These are phyloP conservation scores for Tricholoma flavovirens DNA, from an alignment of 768 basidiomycete species.

Conservation along the genomic window DNA sequence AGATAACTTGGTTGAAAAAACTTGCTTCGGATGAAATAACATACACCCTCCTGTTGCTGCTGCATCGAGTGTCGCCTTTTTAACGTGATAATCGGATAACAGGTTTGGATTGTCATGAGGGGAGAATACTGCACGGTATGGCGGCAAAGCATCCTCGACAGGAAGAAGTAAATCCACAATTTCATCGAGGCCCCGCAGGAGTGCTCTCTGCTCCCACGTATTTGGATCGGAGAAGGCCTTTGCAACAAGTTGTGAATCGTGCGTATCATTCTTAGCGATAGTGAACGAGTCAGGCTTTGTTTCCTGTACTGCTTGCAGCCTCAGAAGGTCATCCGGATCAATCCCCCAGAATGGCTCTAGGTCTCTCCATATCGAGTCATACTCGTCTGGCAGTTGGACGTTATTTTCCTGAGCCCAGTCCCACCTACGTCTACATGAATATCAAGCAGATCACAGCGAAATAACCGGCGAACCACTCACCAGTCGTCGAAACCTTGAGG, in stretches of 20 bases:
- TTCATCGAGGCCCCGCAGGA: slow-evolving; percentile 19
- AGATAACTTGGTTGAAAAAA: neutral
- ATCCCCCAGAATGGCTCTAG: slow-evolving; percentile 82
- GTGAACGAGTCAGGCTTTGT: slow-evolving; percentile 36
- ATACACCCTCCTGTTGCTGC: slow-evolving; percentile 26
- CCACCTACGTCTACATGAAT: slow-evolving; percentile 31
- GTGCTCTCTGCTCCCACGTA: slow-evolving; percentile 15
- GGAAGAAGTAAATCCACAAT: slow-evolving; percentile 29
- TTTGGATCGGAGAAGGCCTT: slow-evolving; percentile 20
- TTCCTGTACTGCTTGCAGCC: slow-evolving; percentile 32
- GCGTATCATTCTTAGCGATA: slow-evolving; percentile 29
- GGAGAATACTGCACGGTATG: slow-evolving; percentile 36
- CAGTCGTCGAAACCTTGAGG: slow-evolving; percentile 75
- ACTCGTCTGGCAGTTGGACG: slow-evolving; percentile 83
- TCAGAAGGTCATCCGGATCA: slow-evolving; percentile 33
- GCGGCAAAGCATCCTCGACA: slow-evolving; percentile 32
- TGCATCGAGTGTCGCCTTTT: slow-evolving; percentile 25
- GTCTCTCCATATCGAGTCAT: slow-evolving; percentile 67
- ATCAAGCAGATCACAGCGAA: neutral
- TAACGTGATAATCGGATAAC: slow-evolving; percentile 27
- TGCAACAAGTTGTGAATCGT: slow-evolving; percentile 15
- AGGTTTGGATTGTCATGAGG: slow-evolving; percentile 34
- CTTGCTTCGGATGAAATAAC: neutral
- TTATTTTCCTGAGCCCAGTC: slow-evolving; percentile 58
- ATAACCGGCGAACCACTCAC: slow-evolving; percentile 36